phyloP scores from a whole-genome alignment of 192 early-diverging fungal genomes.

The Coemansia guatemalensis region DNA sequence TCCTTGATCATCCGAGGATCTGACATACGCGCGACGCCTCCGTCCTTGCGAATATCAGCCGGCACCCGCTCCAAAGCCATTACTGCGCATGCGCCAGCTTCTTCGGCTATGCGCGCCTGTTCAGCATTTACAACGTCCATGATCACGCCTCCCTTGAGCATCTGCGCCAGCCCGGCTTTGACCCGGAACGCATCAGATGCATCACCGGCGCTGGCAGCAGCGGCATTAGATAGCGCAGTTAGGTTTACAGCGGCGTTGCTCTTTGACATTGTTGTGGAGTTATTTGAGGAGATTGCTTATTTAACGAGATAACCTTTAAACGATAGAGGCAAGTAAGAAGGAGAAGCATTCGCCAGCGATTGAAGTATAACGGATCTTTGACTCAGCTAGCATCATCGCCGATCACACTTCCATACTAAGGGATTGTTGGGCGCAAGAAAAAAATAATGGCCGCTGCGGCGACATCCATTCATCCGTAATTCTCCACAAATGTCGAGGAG shows the following conservation, averaged over 20 bases:
- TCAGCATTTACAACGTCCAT: slow-evolving; percentile 99
- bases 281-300: background rate
- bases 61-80: slow-evolving; percentile 98
- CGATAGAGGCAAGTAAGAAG: background rate
- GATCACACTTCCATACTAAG: background rate
- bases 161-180: slow-evolving; percentile 96
- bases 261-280: background rate
- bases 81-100: slow-evolving; percentile 95
- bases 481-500: background rate
- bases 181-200: slow-evolving; percentile 65
- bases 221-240: no score
- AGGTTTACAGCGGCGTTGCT: background rate
- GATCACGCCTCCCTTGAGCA: slow-evolving; percentile 99
- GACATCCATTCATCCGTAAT: background rate
- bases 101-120: slow-evolving; percentile 96
- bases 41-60: slow-evolving; percentile 96
- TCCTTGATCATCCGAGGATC: slow-evolving; percentile 97
- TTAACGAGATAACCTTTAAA: background rate
- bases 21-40: slow-evolving; percentile 97
- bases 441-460: background rate
- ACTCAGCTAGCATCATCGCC: background rate
- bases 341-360: background rate
- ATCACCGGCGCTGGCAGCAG: background rate
- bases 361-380: background rate
- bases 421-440: background rate